A percentile compares a stretch with the other conserved stretches of the same genome.
phyloP scores from a whole-genome alignment of 192 early-diverging fungal genomes.

The Gamsiella multidivaricata region DNA sequence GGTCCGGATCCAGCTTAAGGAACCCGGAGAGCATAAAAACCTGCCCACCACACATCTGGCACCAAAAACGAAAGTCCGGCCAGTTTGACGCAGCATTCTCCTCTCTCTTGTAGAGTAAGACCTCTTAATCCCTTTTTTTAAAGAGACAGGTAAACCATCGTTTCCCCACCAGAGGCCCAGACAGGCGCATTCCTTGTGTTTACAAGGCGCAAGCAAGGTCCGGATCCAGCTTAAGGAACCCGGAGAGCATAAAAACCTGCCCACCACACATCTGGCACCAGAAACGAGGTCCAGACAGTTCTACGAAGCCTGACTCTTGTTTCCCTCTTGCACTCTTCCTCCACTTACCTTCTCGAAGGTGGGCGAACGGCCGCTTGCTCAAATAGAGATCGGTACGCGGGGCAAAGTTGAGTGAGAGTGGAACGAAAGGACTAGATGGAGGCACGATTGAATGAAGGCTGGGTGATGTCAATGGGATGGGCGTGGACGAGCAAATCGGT shows the following conservation, averaged over 20 bases:
- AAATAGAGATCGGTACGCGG: background rate
- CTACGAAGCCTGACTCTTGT: conserved; percentile 6
- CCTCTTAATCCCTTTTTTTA: conserved; percentile 13
- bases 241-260: conserved; percentile 26
- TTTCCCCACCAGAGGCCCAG: conserved; percentile 26
- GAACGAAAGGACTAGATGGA: background rate
- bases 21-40: conserved; percentile 20
- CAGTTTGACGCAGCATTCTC: background rate
- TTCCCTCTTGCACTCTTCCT: conserved; percentile 7
- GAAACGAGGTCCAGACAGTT: background rate
- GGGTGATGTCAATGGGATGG: background rate
- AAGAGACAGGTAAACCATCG: conserved; percentile 16
- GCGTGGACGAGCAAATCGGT: conserved; percentile 16
- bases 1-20: conserved; percentile 19
- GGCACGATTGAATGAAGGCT: background rate
- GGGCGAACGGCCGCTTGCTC: conserved; percentile 7
- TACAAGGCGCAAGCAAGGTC: conserved; percentile 18
- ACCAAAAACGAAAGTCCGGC: conserved; percentile 16
- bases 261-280: conserved; percentile 27
- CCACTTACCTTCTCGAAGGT: conserved; percentile 16
- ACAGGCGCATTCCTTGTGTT: conserved; percentile 35
- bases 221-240: conserved; percentile 18
- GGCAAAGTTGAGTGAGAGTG: background rate
- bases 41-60: too few relatives aligned
- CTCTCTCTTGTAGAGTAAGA: conserved; percentile 13